Conservation (phyloP, 73 alveolate species). For the Tetrahymena elliotti region DNA sequence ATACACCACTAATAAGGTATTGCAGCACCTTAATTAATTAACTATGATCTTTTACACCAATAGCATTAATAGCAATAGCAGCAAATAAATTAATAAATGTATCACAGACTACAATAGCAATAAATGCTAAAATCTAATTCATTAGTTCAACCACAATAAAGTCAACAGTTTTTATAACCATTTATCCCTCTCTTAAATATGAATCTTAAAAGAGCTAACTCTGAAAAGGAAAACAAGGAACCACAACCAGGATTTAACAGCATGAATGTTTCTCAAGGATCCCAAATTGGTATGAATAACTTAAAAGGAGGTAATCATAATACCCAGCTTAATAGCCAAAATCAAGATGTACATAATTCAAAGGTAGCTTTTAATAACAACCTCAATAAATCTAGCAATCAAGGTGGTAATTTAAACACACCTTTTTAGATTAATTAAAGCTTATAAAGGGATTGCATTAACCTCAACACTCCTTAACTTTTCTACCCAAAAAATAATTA, state of each 20-base stretch:
- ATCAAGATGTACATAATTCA: not conserved
- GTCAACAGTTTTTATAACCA: not conserved
- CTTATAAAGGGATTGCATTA: not conserved
- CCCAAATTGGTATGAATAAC: not conserved
- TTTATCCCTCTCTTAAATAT: not conserved
- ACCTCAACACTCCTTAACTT: not conserved
- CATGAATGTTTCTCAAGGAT: not conserved
- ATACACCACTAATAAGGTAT: not conserved
- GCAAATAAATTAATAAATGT: not conserved
- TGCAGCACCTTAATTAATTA: not conserved
- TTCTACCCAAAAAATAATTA: not conserved
- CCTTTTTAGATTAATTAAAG: not conserved
- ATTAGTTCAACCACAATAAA: no score
- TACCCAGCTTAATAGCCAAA: not conserved
- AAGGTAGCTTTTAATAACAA: not conserved
- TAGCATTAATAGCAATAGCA: not conserved
- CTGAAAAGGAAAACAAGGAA: not conserved
- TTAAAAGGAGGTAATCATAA: not conserved
- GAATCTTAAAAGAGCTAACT: not conserved
- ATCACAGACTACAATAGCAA: not conserved
- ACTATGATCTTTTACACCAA: not conserved
- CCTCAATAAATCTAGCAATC: not conserved
- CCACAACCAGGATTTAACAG: not conserved
- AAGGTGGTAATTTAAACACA: not conserved
- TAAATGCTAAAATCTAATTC: not conserved